Percentiles rank a stretch among this genome's conserved stretches.
Evolutionary conservation across 164 flowering plant genomes (phyloP).

Genomic region (Piper longum): DNA sequence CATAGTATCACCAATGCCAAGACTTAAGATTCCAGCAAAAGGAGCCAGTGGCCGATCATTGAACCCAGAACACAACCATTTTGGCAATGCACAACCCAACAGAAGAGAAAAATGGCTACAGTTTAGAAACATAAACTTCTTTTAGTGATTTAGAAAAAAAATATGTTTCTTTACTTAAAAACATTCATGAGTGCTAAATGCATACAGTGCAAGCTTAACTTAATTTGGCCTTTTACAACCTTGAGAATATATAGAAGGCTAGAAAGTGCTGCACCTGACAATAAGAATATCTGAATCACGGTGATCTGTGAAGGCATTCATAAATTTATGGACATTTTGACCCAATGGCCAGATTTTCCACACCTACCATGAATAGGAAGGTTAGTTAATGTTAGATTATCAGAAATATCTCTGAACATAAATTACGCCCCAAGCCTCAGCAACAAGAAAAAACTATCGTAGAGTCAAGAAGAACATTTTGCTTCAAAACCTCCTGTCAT

Average conservation of each 20-base stretch:
- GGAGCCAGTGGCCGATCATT: conserved; percentile 93
- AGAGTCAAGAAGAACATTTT: too few relatives aligned
- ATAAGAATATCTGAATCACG: conserved; percentile 93
- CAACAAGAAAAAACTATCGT: too few relatives aligned
- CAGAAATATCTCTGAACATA: not conserved
- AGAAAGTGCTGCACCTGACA: conserved; percentile 40
- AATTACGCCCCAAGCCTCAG: too few relatives aligned
- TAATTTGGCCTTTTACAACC: not conserved
- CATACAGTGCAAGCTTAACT: not conserved
- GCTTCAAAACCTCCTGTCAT: too few relatives aligned
- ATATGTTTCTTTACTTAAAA: not conserved
- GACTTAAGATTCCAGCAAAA: conserved; percentile 95
- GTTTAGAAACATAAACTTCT: not conserved
- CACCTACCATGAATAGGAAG: conserved; percentile 35
- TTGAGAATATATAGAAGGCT: conserved; percentile 1
- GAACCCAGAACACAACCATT: conserved; percentile 86
- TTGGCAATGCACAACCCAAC: conserved; percentile 97
- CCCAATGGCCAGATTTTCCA: conserved; percentile 98
- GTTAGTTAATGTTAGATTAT: conserved; percentile 3
- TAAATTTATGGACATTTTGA: conserved; percentile 57
- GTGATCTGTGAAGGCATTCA: conserved; percentile 98
- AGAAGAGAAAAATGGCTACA: conserved; percentile 89
- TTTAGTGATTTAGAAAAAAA: not conserved
- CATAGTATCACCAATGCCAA: conserved; percentile 98
- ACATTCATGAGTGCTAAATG: not conserved